Evolutionary conservation across 192 early-diverging fungal genomes (phyloP), one percentile per base, ranked within the genome.

Genomic region (Funneliformis mosseae): DNA sequence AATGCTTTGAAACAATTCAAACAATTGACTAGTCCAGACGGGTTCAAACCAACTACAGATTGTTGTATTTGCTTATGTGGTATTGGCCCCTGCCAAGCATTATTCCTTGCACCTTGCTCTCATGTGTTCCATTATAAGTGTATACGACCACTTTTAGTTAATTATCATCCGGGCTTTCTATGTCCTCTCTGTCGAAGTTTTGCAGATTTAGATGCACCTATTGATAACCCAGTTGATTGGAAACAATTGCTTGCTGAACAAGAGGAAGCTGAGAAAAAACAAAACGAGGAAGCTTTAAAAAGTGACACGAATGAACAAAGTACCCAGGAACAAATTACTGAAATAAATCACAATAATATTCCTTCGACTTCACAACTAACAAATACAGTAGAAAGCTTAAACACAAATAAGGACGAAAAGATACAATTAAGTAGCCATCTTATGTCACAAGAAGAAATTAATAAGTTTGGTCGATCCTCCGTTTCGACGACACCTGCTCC

Each of bases 111-210:
- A 2, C 96, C 96, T 8, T 97, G 96, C 84, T 96, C 93, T 27
- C 96, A 97, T 77, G 94, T 93, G 79, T 97, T 94, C 88, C 96
- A 97, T 81, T 97, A 95, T 87, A 95, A 95, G 83, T 97, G 96
- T 85, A 93, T 95, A 82, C 93, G 92, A 78, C 95, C 95, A 1
- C 85, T 97, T 48, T 85, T 97, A 69, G 83, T 90, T 45, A 87
- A 87, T 60, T 82, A 88, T 82, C 91, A 89, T 82, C 91, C 93
- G 1, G 89, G 90, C 50, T 97, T 98, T 87, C 91, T 88, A 70
- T 97, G 97, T 83, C 95, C 96, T 43, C 87, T 98, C 45, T 98
- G 96, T 85, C 89, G 97, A 76, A 94, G 95, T 61, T 96, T 94
- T 78, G 96, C 96, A 23, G 95, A 98, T 86, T 85, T 98, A 46